Evolutionary conservation across 306 rosid genomes (phyloP), one percentile per base, ranked within the genome.

Genomic region (Coriaria nepalensis): DNA sequence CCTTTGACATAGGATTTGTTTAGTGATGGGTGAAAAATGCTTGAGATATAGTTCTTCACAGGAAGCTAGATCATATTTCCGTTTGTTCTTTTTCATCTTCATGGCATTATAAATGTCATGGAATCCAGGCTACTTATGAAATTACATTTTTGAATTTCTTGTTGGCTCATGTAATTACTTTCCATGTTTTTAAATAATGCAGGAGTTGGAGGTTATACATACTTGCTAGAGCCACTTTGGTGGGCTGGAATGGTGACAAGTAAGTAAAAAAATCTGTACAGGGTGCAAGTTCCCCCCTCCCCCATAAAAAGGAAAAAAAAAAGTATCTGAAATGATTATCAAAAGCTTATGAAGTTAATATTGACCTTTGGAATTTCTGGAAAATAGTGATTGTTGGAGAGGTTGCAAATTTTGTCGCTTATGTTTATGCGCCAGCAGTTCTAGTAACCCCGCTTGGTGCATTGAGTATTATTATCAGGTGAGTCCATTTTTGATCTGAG

Each of bases 161-260:
- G 9, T 12, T 33, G 13, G 20, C 52, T 54, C 15, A 48, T 37
- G 29, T 60, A 33, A 53, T 45, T 53, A 49, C 10, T 41, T 47
- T 37, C 53, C 5, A 5, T 35, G 47, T 33, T 59, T 57, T 49
- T 65, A 56, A 35, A 53, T 13, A 50, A 52, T 61, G 66, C 61
- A 90, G 97, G 97, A 46, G 71, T 75, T 50, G 95, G 97, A 2
- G 97, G 97, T 12, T 77, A 84, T 64, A 75, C 94, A 34, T 90
- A 90, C 69, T 61, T 90, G 41, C 43, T 85, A 35, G 94, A 90
- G 74, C 97, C 97, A 15, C 85, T 90, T 45, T 90, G 97, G 97
- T 90, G 97, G 97, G 82, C 75, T 12, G 97, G 97, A 68, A 79
- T 90, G 97, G 70, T 84, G 59, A 84, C 87, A 40, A 90, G 97